phyloP scores from a whole-genome alignment of 306 rosid species.

The Morella rubra region DNA sequence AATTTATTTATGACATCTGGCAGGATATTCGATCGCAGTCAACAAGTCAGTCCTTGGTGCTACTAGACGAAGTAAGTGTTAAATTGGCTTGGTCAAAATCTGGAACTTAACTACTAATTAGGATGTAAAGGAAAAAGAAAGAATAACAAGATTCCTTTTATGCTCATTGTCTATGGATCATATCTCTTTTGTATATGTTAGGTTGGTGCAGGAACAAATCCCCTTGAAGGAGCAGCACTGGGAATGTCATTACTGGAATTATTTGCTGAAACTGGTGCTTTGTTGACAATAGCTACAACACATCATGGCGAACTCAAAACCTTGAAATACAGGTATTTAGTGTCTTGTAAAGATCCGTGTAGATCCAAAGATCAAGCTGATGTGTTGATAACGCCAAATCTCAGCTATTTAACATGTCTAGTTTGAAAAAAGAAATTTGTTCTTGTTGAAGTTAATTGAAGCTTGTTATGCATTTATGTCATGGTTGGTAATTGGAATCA shows the following conservation, averaged over 20 bases:
- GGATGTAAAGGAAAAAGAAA: slow-evolving; percentile 7
- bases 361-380: slow-evolving; percentile 10
- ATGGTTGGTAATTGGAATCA: background rate
- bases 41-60: slow-evolving; percentile 72
- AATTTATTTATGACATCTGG: slow-evolving; percentile 28
- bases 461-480: background rate
- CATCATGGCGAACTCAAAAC: slow-evolving; percentile 98
- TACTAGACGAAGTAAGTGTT: slow-evolving; percentile 79
- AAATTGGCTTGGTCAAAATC: slow-evolving; percentile 12
- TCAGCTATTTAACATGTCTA: slow-evolving; percentile 3
- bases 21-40: slow-evolving; percentile 79
- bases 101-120: slow-evolving; percentile 11
- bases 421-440: background rate
- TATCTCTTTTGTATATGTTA: slow-evolving; percentile 38
- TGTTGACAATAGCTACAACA: slow-evolving; percentile 87
- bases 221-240: slow-evolving; percentile 96
- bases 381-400: background rate
- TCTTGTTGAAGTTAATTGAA: slow-evolving; percentile 7
- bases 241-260: slow-evolving; percentile 91
- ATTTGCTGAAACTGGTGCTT: slow-evolving; percentile 71
- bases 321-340: slow-evolving; percentile 84
- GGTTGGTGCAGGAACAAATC: slow-evolving; percentile 99
- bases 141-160: background rate
- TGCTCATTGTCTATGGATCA: background rate
- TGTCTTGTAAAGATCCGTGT: background rate